Evolutionary conservation across 352 stramenopile species (phyloP), one percentile per base, ranked within the genome.

Genomic region (Phytophthora sp.): DNA sequence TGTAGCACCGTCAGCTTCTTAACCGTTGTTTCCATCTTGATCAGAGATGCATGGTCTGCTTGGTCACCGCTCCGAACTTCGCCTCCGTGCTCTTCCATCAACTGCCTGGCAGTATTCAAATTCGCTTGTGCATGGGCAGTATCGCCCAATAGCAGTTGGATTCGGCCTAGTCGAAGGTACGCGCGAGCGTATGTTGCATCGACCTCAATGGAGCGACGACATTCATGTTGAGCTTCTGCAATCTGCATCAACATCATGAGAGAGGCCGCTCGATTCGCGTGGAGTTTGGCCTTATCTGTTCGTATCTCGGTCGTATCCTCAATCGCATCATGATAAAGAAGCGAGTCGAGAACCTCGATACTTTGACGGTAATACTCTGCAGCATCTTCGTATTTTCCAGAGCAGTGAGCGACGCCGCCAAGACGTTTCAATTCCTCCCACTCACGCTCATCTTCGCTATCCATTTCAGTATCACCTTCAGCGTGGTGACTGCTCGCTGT

Each of bases 221-320:
- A 90, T 69, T 96, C 88, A 1, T 79, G 82, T 53, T 89, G 76
- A 13, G 86, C 88, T 67, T 95, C 86, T 7, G 62, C 41, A 13
- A 91, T 79, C 57, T 90, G 80, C 70, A 83, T 75, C 13, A 93
- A 26, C 88, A 94, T 94, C 77, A 94, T 90, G 26, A 91, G 59
- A 6, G 81, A 88, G 13, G 88, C 88, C 3, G 86, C 84, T 35
- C 86, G 76, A 57, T 96, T 96, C 7, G 83, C 76, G 44, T 94
- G 85, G 13, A 95, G 61, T 57, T 93, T 95, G 0, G 86, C 83
- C 46, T 94, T 94, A 58, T 96, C 86, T 4, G 84, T 82, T 64
- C 73, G 62, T n/a, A 90, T 11, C 2, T 76, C 68, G 2, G 57
- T 31, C 15, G 76, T 88, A 26, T 76, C 67, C 4, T 79, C 16